These are phyloP conservation scores for Vitis hybrid DNA, from an alignment of 177 flowering plant species.

Conservation along the genomic window DNA sequence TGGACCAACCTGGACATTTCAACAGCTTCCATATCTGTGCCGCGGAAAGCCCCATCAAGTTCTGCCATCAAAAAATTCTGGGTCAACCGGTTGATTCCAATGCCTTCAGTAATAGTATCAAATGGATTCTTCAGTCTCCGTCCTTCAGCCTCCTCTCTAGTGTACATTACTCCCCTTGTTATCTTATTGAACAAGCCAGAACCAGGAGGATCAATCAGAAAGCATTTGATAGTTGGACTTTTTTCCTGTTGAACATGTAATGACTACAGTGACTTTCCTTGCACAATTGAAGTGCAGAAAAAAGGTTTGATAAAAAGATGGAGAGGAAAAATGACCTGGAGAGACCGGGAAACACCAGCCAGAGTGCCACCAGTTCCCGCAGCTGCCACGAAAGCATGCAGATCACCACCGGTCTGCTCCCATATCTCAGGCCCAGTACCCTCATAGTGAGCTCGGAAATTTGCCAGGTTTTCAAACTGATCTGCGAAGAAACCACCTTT, in stretches of 20 bases:
- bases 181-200: conserved; percentile 94
- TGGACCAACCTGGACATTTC: conserved; percentile 89
- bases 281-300: neutral
- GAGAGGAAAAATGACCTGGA: conserved; percentile 48
- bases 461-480: conserved; percentile 96
- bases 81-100: conserved; percentile 89
- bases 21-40: conserved; percentile 90
- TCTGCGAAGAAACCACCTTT: conserved; percentile 97
- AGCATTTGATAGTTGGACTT: conserved; percentile 71
- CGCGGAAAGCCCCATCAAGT: conserved; percentile 90
- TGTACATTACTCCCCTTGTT: conserved; percentile 96
- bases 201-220: conserved; percentile 93
- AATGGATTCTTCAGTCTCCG: conserved; percentile 90
- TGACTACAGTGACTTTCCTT: neutral
- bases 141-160: conserved; percentile 96
- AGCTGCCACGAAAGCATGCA: conserved; percentile 91
- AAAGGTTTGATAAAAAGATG: neutral
- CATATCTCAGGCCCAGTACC: conserved; percentile 98
- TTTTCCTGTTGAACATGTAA: conserved; percentile 57
- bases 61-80: conserved; percentile 77
- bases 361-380: conserved; percentile 98
- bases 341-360: conserved; percentile 84
- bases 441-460: conserved; percentile 87
- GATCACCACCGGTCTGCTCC: conserved; percentile 71
- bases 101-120: conserved; percentile 97